These are phyloP conservation scores for Dendrobium officinale DNA, from an alignment of 106 monocot species.

Conservation along the genomic window DNA sequence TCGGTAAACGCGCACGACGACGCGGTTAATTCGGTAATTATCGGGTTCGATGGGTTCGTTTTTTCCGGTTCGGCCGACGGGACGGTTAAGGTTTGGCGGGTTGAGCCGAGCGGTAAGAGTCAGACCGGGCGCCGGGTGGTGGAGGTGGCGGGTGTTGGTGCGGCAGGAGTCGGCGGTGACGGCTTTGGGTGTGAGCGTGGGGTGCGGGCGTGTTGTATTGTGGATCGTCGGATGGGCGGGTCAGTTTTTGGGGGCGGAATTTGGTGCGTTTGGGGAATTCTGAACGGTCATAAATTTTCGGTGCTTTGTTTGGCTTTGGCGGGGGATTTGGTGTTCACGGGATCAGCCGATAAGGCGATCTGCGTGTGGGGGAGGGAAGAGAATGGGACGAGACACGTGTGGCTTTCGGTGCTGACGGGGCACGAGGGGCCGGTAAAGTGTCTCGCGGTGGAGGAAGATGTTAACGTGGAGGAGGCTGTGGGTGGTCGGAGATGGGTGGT, in stretches of 20 bases:
- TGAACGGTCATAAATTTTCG: conserved; percentile 42
- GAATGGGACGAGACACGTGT: conserved; percentile 9
- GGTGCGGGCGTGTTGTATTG: conserved; percentile 37
- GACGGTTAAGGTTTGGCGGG: conserved; percentile 58
- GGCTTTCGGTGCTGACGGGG: conserved; percentile 29
- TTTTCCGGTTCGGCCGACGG: conserved; percentile 77
- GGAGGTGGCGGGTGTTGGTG: conserved; percentile 27
- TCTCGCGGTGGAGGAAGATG: conserved; percentile 24
- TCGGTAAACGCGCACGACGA: conserved; percentile 53
- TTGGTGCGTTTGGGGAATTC: conserved; percentile 15
- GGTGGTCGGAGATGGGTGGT: conserved; percentile 19
- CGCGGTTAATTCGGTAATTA: conserved; percentile 46
- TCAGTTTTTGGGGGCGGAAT: conserved; percentile 32
- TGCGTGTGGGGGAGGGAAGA: conserved; percentile 43
- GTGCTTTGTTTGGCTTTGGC: conserved; percentile 57
- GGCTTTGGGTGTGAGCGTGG: conserved; percentile 33
- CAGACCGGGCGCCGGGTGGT: conserved; percentile 20
- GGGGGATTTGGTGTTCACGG: conserved; percentile 34
- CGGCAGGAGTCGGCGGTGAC: conserved; percentile 53
- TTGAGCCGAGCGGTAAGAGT: conserved; percentile 26
- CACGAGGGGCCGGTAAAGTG: conserved; percentile 33
- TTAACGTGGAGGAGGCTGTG: neutral
- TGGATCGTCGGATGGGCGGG: conserved; percentile 54
- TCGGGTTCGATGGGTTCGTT: conserved; percentile 30
- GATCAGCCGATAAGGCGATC: conserved; percentile 55